These are phyloP conservation scores for Xylariales sp. DNA, from an alignment of 2,329 filamentous ascomycete genomes.

Conservation along the genomic window DNA sequence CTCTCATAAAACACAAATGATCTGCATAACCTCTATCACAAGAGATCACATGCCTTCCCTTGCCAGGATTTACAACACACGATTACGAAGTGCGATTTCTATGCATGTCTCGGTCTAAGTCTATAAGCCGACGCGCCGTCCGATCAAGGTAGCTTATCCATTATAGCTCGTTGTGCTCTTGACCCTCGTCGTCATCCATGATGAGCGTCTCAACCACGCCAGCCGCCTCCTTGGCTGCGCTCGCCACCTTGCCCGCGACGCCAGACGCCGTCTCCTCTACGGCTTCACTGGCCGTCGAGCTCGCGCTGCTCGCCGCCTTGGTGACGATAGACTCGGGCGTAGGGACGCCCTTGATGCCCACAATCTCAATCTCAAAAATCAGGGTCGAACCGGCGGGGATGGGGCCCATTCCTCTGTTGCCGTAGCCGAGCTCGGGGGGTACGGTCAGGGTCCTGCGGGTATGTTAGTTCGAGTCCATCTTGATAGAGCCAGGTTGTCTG, in stretches of 20 bases:
- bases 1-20: no score
- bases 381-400: conserved; percentile 80
- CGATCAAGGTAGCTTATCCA: no score
- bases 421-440: conserved; percentile 82
- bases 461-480: conserved; percentile 14
- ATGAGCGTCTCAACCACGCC: conserved; percentile 48
- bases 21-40: no score
- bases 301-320: conserved; percentile 28
- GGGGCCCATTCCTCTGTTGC: conserved; percentile 67
- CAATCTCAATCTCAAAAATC: conserved; percentile 87
- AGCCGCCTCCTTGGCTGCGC: conserved; percentile 41
- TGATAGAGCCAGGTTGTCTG: neutral
- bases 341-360: conserved; percentile 73
- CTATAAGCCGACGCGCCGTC: no score
- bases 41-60: no score
- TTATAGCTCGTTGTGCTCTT: conserved; percentile 59
- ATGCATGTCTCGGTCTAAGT: no score
- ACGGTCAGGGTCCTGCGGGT: conserved; percentile 69
- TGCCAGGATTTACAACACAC: no score
- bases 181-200: conserved; percentile 49
- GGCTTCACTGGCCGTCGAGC: conserved; percentile 17
- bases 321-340: conserved; percentile 42
- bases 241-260: conserved; percentile 38
- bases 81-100: no score
- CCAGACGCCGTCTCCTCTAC: conserved; percentile 21